Percentiles rank a stretch among this genome's conserved stretches.
Conservation (phyloP, 345 rosid genomes). For the Eucalyptus globulus region DNA sequence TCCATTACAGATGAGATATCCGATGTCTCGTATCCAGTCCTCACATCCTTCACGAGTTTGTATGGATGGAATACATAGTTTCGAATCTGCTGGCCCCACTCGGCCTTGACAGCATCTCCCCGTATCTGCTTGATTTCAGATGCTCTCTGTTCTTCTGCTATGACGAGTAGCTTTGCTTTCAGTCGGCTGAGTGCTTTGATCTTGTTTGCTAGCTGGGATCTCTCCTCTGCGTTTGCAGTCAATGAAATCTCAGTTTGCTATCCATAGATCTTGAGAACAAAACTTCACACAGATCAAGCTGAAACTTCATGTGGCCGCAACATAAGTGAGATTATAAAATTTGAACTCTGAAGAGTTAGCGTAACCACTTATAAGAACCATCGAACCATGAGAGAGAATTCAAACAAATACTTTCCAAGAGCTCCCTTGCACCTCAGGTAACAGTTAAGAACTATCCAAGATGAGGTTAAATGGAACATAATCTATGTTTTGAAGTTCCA, state of each 20-base stretch:
- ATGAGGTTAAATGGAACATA: background rate
- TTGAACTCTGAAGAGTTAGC: background rate
- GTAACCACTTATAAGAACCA: background rate
- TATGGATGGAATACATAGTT: constrained; percentile 97
- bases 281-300: background rate
- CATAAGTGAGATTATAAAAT: background rate
- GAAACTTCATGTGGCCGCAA: background rate
- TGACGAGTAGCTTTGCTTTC: constrained; percentile 82
- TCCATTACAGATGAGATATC: constrained; percentile 90
- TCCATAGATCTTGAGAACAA: background rate
- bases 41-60: constrained; percentile 86
- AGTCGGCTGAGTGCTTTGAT: constrained; percentile 70
- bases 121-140: constrained; percentile 85
- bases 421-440: background rate
- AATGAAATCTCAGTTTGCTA: background rate
- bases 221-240: constrained; percentile 50
- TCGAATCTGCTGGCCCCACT: constrained; percentile 96
- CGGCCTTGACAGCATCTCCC: constrained; percentile 93
- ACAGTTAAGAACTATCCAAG: background rate
- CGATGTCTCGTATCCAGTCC: constrained; percentile 70
- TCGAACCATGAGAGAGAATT: background rate
- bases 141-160: constrained; percentile 88
- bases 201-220: constrained; percentile 83
- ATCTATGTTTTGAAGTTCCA: background rate
- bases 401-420: background rate